Evolutionary conservation across 1,284 basidiomycete genomes (phyloP).

Genomic region (Taiwanofungus camphoratus): DNA sequence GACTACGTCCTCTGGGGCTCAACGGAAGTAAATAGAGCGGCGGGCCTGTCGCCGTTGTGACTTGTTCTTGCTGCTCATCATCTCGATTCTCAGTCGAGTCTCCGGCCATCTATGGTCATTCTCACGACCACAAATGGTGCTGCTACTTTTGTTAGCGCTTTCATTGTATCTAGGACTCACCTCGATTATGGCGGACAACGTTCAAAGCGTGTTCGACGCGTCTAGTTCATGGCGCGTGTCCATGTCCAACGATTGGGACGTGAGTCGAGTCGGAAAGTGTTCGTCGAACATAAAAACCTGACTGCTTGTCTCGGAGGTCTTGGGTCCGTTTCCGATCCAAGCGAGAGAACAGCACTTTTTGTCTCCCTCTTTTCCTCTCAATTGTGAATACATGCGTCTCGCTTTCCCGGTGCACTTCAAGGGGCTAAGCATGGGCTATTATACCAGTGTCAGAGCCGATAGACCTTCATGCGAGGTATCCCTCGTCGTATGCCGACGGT

Average conservation of each 20-base stretch:
- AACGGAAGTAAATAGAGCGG: no score
- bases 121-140: not conserved
- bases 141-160: not conserved
- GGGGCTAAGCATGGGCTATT: not conserved
- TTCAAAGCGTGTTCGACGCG: constrained; percentile 5
- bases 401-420: not conserved
- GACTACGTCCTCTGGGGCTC: no score
- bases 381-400: constrained; percentile 36
- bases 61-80: no score
- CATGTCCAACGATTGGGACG: constrained; percentile 29
- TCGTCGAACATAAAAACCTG: not conserved
- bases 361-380: constrained; percentile 67
- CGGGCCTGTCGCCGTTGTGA: no score
- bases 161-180: not conserved
- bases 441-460: constrained; percentile 38
- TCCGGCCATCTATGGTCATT: no score
- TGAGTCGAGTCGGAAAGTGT: constrained; percentile 13
- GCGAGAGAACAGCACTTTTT: constrained; percentile 76
- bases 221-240: constrained; percentile 22
- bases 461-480: constrained; percentile 42
- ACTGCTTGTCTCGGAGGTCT: constrained; percentile 36
- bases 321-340: constrained; percentile 78
- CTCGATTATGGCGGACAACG: constrained; percentile 2
- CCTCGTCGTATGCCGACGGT: constrained; percentile 61
- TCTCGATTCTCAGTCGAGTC: no score